Conservation (phyloP, 345 rosid species). For the Turnera subulata region DNA sequence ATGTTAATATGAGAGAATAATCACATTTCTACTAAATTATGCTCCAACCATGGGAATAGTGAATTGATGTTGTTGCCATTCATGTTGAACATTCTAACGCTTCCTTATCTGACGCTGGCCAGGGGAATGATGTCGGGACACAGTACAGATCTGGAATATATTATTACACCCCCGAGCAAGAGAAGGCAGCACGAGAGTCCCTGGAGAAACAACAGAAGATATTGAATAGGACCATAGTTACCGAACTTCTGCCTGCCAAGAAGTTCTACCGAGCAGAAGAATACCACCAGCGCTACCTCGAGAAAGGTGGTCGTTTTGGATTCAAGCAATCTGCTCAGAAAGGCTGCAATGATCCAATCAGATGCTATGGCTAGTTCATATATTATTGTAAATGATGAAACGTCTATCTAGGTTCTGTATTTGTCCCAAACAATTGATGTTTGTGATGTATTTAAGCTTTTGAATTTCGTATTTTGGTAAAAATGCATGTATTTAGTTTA, state of each 20-base stretch:
- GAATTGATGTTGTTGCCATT: too few species aligned
- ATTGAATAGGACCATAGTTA: slow-evolving; percentile 62
- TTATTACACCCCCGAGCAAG: slow-evolving; percentile 79
- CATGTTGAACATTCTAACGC: slow-evolving; percentile 3
- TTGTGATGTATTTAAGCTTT: neutral
- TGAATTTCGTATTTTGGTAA: neutral
- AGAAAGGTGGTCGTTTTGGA: slow-evolving; percentile 85
- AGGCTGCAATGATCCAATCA: slow-evolving; percentile 87
- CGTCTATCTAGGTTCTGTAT: neutral
- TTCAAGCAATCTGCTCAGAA: slow-evolving; percentile 64
- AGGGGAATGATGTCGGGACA: slow-evolving; percentile 94
- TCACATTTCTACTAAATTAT: too few species aligned
- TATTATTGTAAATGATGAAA: neutral
- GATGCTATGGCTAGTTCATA: slow-evolving; percentile 69
- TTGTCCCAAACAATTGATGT: neutral
- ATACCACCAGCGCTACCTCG: slow-evolving; percentile 88
- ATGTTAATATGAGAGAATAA: too few species aligned
- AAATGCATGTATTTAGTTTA: too few species aligned
- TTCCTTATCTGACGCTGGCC: slow-evolving; percentile 7
- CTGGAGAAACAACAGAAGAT: slow-evolving; percentile 56
- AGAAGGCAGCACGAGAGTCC: slow-evolving; percentile 65
- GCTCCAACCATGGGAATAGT: too few species aligned
- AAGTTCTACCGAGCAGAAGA: slow-evolving; percentile 92
- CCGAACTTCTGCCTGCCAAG: slow-evolving; percentile 84
- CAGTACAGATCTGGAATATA: slow-evolving; percentile 91